Base-by-base conservation (phyloP, 2,329 filamentous ascomycete genomes). In the Colletotrichum noveboracense region DNA sequence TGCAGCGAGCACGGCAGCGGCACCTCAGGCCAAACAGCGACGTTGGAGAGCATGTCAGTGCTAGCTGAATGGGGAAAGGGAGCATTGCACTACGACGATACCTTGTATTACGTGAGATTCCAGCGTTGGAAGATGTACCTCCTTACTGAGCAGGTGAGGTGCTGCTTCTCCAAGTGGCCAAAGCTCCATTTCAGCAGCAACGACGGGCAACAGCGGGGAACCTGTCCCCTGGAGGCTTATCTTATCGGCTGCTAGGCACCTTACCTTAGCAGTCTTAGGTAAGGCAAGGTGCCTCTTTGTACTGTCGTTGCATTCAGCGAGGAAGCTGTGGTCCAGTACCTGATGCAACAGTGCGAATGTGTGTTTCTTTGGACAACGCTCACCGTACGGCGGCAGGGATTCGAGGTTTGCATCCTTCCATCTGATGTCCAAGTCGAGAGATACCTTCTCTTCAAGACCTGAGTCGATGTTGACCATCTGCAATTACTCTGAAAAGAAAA, bases 281-380 rank as follows among this genome's bases (percentile, higher is more conserved):
- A 43, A 43, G 38, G 38, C 60, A 24, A 56, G 21, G 12, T 58
- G 55, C 61, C 61, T 16, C 34, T n/a, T 21, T 38, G 61, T 72
- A 30, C n/a, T 61, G 26, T 70, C 64, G 72, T 75, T 71, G 72
- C 72, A 72, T 75, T 67, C 73, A 56, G 58, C 58, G n/a, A 34
- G 38, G 24, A 61, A 68, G 65, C 43, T 38, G 30, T 12, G 65
- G 48, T 24, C 24, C 34, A 16, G 21, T 70, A 21, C 30, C 61
- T 38, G 71, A 75, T 75, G 73, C 69, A 75, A 67, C 72, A 67
- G 72, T 75, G 72, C 72, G 68, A 62, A 38, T 26, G 2, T 18
- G 14, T 14, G 36, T 14, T 7, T 4, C 16, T 24, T 2, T 9
- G 2, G 9, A 9, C 9, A 28, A 14, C 6, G 2, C 6, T 18